Conservation (phyloP, 2,329 filamentous ascomycete genomes). For the Chaetothyriales sp. region DNA sequence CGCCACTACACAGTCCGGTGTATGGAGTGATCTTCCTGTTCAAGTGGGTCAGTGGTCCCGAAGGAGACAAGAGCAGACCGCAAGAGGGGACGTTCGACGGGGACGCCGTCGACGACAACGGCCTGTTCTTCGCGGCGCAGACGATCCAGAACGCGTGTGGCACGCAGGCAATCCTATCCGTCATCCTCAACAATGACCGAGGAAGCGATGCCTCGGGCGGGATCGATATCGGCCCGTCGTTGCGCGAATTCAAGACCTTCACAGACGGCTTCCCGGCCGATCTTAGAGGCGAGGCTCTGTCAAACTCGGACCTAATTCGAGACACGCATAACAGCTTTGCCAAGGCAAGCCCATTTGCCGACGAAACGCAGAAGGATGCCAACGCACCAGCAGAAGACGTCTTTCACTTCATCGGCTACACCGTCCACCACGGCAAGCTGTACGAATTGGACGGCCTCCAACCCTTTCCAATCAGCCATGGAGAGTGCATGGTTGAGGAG, state of each 20-base stretch:
- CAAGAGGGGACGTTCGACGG: slow-evolving; percentile 73
- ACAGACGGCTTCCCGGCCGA: slow-evolving; percentile 70
- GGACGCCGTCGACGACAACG: slow-evolving; percentile 49
- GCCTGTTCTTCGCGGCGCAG: slow-evolving; percentile 75
- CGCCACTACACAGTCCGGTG: slow-evolving; percentile 43
- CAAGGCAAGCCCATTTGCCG: slow-evolving; percentile 74
- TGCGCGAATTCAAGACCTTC: slow-evolving; percentile 76
- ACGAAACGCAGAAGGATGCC: slow-evolving; percentile 65
- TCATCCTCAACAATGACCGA: slow-evolving; percentile 70
- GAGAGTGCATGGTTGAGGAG: slow-evolving; percentile 51
- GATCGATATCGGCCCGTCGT: slow-evolving; percentile 57
- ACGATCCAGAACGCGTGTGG: slow-evolving; percentile 98
- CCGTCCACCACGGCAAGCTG: slow-evolving; percentile 59
- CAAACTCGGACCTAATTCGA: slow-evolving; percentile 57
- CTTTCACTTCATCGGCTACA: slow-evolving; percentile 97
- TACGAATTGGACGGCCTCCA: slow-evolving; percentile 96
- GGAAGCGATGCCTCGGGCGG: slow-evolving; percentile 19
- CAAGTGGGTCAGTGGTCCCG: slow-evolving; percentile 54
- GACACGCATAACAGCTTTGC: slow-evolving; percentile 85
- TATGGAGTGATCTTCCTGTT: slow-evolving; percentile 99
- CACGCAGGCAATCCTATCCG: slow-evolving; percentile 84
- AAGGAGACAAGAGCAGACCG: slow-evolving; percentile 54
- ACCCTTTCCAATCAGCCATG: slow-evolving; percentile 82
- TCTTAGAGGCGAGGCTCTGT: slow-evolving; percentile 56
- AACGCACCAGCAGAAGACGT: slow-evolving; percentile 71